Conservation (phyloP, 2,329 filamentous ascomycete species). For the Paraconiothyrium brasiliense region DNA sequence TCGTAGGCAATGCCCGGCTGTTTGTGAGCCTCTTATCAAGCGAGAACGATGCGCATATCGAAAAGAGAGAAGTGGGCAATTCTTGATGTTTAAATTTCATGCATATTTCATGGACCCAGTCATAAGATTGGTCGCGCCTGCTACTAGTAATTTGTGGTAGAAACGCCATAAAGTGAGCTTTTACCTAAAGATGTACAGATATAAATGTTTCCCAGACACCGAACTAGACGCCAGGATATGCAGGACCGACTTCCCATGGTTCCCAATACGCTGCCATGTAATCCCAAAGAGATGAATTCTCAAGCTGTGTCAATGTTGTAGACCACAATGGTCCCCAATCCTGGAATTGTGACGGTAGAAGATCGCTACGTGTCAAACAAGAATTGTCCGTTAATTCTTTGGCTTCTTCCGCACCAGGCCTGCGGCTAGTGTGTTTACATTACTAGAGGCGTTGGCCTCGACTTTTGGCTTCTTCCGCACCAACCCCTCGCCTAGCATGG, state of each 20-base stretch:
- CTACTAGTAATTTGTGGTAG: too few relatives aligned
- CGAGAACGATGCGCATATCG: neutral
- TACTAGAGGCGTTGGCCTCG: slow-evolving; percentile 28
- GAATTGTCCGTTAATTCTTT: slow-evolving; percentile 27
- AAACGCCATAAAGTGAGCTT: neutral
- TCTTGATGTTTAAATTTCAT: too few relatives aligned
- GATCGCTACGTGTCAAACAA: neutral
- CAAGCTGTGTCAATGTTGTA: neutral
- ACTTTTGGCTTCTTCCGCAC: slow-evolving; percentile 47
- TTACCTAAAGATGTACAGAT: neutral
- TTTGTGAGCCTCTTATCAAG: neutral
- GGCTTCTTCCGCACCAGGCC: slow-evolving; percentile 48
- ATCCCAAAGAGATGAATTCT: neutral
- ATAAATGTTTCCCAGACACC: neutral
- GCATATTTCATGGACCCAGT: too few relatives aligned
- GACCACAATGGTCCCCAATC: neutral
- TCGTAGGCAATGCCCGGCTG: neutral
- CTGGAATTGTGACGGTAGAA: too few relatives aligned
- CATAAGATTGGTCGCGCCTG: too few relatives aligned
- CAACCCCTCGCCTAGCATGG: slow-evolving; percentile 31
- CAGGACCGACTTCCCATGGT: neutral
- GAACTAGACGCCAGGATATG: slow-evolving; percentile 1
- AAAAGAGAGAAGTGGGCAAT: neutral
- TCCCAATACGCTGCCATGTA: neutral
- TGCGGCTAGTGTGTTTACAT: slow-evolving; percentile 40